These are phyloP conservation scores for Xylariaceae sp. DNA, from an alignment of 2,329 filamentous ascomycete species.

Conservation along the genomic window DNA sequence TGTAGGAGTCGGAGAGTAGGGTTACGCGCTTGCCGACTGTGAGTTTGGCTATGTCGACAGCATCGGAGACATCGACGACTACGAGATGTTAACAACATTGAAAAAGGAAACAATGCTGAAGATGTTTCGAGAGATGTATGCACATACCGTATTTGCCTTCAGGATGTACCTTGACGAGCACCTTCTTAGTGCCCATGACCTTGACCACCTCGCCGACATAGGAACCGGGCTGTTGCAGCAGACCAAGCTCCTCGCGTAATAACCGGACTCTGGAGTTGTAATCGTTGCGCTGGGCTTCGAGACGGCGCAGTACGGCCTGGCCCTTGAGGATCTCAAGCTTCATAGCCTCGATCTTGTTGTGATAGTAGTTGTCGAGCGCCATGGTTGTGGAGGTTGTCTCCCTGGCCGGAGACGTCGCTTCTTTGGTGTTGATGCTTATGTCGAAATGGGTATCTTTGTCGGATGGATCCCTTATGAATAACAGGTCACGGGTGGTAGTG, in stretches of 20 bases:
- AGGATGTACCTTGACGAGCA: constrained; percentile 96
- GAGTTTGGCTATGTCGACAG: constrained; percentile 91
- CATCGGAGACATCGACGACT: constrained; percentile 96
- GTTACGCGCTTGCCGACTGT: constrained; percentile 97
- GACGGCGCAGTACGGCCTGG: constrained; percentile 87
- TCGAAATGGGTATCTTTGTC: constrained; percentile 1
- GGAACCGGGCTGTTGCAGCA: constrained; percentile 94
- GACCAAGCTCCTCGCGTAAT: constrained; percentile 88
- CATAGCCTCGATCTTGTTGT: constrained; percentile 99
- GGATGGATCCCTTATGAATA: neutral
- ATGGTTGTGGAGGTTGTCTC: constrained; percentile 56
- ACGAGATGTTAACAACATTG: neutral
- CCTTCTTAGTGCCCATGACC: constrained; percentile 99
- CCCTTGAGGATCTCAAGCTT: constrained; percentile 99
- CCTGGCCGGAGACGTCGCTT: constrained; percentile 7
- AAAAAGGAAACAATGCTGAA: too few relatives aligned
- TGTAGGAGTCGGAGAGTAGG: constrained; percentile 94
- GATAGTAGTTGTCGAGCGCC: constrained; percentile 99
- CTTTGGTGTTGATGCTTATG: constrained; percentile 2
- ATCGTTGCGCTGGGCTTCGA: constrained; percentile 98
- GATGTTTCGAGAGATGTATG: neutral
- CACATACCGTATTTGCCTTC: constrained; percentile 95
- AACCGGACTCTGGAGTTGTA: constrained; percentile 98
- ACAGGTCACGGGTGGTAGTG: neutral
- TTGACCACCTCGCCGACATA: constrained; percentile 99